A percentile compares a stretch with the other conserved stretches of the same genome.
phyloP scores from a whole-genome alignment of 2,329 filamentous ascomycete species.

The Beauveria sp. region DNA sequence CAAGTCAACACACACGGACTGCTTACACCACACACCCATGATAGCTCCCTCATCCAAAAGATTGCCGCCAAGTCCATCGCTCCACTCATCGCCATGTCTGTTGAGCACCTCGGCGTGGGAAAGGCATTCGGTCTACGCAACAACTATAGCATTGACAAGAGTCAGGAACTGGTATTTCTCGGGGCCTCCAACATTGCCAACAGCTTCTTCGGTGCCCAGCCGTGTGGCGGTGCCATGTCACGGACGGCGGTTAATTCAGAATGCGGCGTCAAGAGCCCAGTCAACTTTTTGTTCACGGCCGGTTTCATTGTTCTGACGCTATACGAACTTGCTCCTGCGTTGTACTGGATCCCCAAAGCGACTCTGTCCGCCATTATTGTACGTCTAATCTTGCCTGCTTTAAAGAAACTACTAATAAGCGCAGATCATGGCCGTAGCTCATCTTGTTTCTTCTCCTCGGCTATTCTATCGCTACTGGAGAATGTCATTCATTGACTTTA shows the following conservation, averaged over 20 bases:
- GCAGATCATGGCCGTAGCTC: slow-evolving; percentile 54
- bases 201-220: slow-evolving; percentile 57
- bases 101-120: slow-evolving; percentile 59
- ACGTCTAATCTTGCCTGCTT: slow-evolving; percentile 15
- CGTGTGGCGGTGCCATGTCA: slow-evolving; percentile 58
- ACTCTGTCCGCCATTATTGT: slow-evolving; percentile 57
- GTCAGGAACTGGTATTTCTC: slow-evolving; percentile 57
- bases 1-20: slow-evolving; percentile 51
- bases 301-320: slow-evolving; percentile 55
- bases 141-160: slow-evolving; percentile 55
- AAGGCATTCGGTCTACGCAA: slow-evolving; percentile 56
- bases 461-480: slow-evolving; percentile 59
- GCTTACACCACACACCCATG: slow-evolving; percentile 39
- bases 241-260: slow-evolving; percentile 60
- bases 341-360: slow-evolving; percentile 62
- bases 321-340: slow-evolving; percentile 50
- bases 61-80: slow-evolving; percentile 48
- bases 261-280: slow-evolving; percentile 53
- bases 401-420: background rate
- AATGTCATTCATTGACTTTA: slow-evolving; percentile 56
- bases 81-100: slow-evolving; percentile 51
- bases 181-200: slow-evolving; percentile 57
- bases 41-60: slow-evolving; percentile 39
- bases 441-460: slow-evolving; percentile 49
- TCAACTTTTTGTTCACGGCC: slow-evolving; percentile 53